Conservation (phyloP, 768 basidiomycete species). For the Obba rivulosa region DNA sequence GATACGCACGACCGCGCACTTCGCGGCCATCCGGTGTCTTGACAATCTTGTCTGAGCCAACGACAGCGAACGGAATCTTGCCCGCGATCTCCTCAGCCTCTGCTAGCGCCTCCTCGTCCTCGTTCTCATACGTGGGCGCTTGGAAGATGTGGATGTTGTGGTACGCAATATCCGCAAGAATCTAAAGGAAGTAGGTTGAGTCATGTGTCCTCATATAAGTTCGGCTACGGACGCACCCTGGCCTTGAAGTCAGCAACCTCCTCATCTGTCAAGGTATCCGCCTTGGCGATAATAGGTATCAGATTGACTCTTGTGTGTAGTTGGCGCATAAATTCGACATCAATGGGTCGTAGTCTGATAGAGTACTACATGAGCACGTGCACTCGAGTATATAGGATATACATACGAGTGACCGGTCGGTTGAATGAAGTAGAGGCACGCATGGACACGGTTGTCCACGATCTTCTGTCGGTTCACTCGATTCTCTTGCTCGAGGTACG, state of each 20-base stretch:
- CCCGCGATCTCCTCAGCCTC: slow-evolving; percentile 97
- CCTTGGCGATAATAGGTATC: slow-evolving; percentile 97
- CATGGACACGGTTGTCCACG: slow-evolving; percentile 95
- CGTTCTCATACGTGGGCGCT: slow-evolving; percentile 95
- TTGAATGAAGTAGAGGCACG: slow-evolving; percentile 98
- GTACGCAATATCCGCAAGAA: slow-evolving; percentile 87
- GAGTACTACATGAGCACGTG: background rate
- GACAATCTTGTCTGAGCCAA: slow-evolving; percentile 86
- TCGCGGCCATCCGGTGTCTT: slow-evolving; percentile 80
- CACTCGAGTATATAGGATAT: slow-evolving; percentile 4
- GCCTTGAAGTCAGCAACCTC: slow-evolving; percentile 92
- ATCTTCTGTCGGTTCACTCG: slow-evolving; percentile 93
- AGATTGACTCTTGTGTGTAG: slow-evolving; percentile 97
- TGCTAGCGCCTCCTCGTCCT: slow-evolving; percentile 96
- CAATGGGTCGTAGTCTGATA: slow-evolving; percentile 90
- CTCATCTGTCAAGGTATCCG: slow-evolving; percentile 96
- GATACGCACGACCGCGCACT: slow-evolving; percentile 93
- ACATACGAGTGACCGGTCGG: slow-evolving; percentile 96
- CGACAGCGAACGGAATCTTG: slow-evolving; percentile 98
- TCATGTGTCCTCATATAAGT: background rate
- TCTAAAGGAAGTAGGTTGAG: slow-evolving; percentile 29
- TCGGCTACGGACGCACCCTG: slow-evolving; percentile 47
- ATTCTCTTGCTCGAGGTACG: slow-evolving; percentile 97
- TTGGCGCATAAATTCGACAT: slow-evolving; percentile 98
- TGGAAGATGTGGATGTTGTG: slow-evolving; percentile 99